Evolutionary conservation across 495 filamentous ascomycete species (phyloP).

Genomic region (Massariosphaeria phaeospora): DNA sequence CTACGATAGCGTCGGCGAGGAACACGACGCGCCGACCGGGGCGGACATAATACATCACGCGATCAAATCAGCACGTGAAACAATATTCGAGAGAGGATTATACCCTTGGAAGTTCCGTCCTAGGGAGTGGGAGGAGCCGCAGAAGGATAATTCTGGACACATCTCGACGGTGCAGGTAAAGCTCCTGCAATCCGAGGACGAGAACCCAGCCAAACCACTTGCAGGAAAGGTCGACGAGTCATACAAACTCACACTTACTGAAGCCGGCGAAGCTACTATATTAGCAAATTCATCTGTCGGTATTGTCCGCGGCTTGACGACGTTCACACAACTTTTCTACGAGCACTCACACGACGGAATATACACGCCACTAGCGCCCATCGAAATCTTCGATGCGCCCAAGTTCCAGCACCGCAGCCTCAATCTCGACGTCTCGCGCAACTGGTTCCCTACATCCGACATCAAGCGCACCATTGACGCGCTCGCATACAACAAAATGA

Average conservation of each 20-base stretch:
- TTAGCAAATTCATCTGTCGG: constrained; percentile 59
- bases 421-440: constrained; percentile 66
- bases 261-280: constrained; percentile 53
- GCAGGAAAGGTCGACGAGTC: constrained; percentile 66
- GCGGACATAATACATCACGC: constrained; percentile 42
- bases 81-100: constrained; percentile 58
- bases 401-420: constrained; percentile 67
- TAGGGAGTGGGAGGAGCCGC: constrained; percentile 57
- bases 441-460: constrained; percentile 57
- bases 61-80: constrained; percentile 44
- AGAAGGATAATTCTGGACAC: constrained; percentile 40
- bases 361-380: constrained; percentile 63
- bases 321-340: constrained; percentile 74
- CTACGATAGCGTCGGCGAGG: too few species aligned
- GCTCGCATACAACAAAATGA: constrained; percentile 70
- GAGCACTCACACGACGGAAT: constrained; percentile 52
- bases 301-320: constrained; percentile 60
- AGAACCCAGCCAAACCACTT: constrained; percentile 51
- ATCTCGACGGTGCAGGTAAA: constrained; percentile 54
- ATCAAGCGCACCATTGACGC: constrained; percentile 69
- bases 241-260: constrained; percentile 57
- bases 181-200: constrained; percentile 54
- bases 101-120: constrained; percentile 73
- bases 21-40: constrained; percentile 8
- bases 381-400: constrained; percentile 61